phyloP scores from a whole-genome alignment of 2,329 filamentous ascomycete genomes.

The Apiospora koreana region DNA sequence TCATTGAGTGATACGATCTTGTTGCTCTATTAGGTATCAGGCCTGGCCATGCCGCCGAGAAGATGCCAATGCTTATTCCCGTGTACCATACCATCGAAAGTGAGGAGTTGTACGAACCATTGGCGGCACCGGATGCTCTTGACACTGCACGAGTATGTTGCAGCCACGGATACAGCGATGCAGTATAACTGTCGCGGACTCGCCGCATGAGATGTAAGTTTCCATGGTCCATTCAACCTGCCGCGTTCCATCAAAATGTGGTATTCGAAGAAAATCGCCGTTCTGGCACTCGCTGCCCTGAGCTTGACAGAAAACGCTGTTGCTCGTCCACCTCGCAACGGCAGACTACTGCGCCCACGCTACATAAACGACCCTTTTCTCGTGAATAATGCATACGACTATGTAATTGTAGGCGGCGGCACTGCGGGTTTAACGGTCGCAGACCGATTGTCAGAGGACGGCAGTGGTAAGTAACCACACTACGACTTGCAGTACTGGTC shows the following conservation, averaged over 20 bases:
- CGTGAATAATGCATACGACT: conserved; percentile 20
- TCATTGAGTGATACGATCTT: not conserved
- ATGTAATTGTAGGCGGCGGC: conserved; percentile 22
- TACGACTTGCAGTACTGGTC: too few relatives aligned
- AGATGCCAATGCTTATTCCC: not conserved
- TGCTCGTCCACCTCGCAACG: not conserved
- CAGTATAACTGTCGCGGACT: not conserved
- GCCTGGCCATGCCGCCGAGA: not conserved
- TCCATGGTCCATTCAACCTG: not conserved
- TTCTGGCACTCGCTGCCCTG: not conserved
- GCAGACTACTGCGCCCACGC: not conserved
- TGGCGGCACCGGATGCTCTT: not conserved
- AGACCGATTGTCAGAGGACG: conserved; percentile 21
- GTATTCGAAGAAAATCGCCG: not conserved
- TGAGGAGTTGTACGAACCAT: not conserved
- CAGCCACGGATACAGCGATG: not conserved
- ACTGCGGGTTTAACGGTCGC: conserved; percentile 21
- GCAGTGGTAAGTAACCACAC: not conserved
- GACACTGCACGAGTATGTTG: not conserved
- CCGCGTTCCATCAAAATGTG: not conserved
- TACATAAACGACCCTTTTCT: not conserved
- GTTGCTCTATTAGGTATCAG: not conserved
- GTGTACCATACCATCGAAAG: not conserved
- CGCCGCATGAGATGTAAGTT: not conserved
- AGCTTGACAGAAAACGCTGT: not conserved